Conservation (phyloP, 2,329 filamentous ascomycete species). For the Calycina herbarum region DNA sequence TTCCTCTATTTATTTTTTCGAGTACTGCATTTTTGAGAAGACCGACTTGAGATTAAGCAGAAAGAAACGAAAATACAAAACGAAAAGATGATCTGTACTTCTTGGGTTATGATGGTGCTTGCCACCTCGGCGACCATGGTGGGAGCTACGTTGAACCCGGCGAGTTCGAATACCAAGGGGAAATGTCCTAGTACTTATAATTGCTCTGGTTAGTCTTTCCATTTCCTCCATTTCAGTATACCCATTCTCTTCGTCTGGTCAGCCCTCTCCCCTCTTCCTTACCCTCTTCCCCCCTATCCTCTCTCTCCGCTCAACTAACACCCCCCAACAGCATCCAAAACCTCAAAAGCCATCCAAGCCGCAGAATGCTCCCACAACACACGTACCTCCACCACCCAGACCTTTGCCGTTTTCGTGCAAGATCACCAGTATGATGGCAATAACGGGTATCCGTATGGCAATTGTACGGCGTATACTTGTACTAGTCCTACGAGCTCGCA, state of each 20-base stretch:
- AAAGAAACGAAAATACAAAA: no score
- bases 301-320: not conserved
- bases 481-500: conserved; percentile 36
- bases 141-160: conserved; percentile 37
- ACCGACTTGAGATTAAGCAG: no score
- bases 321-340: conserved; percentile 34
- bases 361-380: conserved; percentile 44
- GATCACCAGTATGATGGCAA: conserved; percentile 47
- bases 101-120: not conserved
- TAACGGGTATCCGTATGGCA: conserved; percentile 49
- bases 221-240: no score
- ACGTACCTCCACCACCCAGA: conserved; percentile 38
- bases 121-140: not conserved
- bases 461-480: conserved; percentile 46
- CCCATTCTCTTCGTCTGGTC: no score
- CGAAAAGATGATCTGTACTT: not conserved
- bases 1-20: no score
- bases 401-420: conserved; percentile 42
- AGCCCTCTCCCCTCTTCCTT: no score
- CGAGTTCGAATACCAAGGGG: conserved; percentile 40
- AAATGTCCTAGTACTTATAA: conserved; percentile 35
- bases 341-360: conserved; percentile 41
- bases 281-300: not conserved
- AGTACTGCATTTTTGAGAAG: no score
- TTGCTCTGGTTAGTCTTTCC: conserved; percentile 32